phyloP scores from a whole-genome alignment of 345 rosid genomes.

The Hibiscus mutabilis region DNA sequence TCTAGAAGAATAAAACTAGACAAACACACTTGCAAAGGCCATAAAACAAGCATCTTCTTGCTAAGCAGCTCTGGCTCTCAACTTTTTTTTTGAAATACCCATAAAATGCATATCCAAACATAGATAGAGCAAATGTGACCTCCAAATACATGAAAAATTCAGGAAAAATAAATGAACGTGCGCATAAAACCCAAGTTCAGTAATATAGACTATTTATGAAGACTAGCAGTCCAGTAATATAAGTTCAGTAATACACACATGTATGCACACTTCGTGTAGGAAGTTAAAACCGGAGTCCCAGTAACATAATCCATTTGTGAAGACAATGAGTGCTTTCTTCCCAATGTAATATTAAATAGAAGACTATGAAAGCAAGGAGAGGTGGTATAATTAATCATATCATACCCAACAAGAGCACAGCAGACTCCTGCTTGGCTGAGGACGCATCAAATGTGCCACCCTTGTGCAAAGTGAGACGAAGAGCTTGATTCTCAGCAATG shows the following conservation, averaged over 20 bases:
- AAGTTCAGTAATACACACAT: neutral
- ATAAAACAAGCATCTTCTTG: neutral
- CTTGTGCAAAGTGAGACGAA: slow-evolving; percentile 51
- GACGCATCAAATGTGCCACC: slow-evolving; percentile 48
- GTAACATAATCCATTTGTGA: neutral
- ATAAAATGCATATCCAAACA: neutral
- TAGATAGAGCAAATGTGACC: neutral
- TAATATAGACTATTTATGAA: neutral
- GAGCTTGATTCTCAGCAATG: slow-evolving; percentile 71
- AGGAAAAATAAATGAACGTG: neutral
- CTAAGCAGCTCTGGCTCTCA: neutral
- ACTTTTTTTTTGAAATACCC: neutral
- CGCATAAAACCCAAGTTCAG: neutral
- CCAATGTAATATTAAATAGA: neutral
- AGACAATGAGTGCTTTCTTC: neutral
- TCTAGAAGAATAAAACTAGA: neutral
- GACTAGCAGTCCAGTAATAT: neutral
- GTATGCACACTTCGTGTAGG: neutral
- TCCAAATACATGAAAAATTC: neutral
- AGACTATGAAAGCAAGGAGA: neutral
- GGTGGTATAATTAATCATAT: slow-evolving; percentile 13
- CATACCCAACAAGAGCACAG: slow-evolving; percentile 95
- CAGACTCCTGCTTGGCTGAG: slow-evolving; percentile 97
- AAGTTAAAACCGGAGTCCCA: neutral
- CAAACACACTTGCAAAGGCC: neutral